Evolutionary conservation across 2,329 filamentous ascomycete genomes (phyloP).

Genomic region (Ophiosphaerella korrae): DNA sequence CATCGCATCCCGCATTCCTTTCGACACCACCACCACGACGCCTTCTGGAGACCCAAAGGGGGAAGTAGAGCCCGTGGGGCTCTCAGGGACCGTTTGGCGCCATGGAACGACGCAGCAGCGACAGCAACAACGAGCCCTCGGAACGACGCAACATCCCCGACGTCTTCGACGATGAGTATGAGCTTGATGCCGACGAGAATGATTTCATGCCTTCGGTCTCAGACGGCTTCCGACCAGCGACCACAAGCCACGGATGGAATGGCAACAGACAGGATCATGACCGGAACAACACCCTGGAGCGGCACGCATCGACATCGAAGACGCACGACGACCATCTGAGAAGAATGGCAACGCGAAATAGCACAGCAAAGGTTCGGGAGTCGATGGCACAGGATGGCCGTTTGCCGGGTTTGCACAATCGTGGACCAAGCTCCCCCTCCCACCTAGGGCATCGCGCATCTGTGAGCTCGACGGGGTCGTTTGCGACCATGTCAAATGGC

Average conservation of each 20-base stretch:
- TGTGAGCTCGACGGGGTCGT: conserved; percentile 49
- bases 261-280: conserved; percentile 32
- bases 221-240: conserved; percentile 53
- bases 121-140: conserved; percentile 36
- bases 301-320: conserved; percentile 28
- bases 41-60: conserved; percentile 26
- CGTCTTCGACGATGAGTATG: conserved; percentile 57
- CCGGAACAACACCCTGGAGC: conserved; percentile 28
- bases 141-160: conserved; percentile 44
- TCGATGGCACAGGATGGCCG: conserved; percentile 28
- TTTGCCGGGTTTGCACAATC: conserved; percentile 22
- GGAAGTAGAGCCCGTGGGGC: conserved; percentile 35
- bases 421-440: conserved; percentile 29
- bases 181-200: conserved; percentile 47
- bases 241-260: conserved; percentile 24
- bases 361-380: conserved; percentile 42
- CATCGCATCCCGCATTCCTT: conserved; percentile 1
- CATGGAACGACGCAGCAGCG: conserved; percentile 47
- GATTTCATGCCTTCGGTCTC: conserved; percentile 52
- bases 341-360: conserved; percentile 44
- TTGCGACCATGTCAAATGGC: conserved; percentile 47
- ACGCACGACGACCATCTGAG: conserved; percentile 31
- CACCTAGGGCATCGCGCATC: conserved; percentile 43
- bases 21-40: conserved; percentile 12
- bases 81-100: conserved; percentile 38